phyloP scores from a whole-genome alignment of 2,329 filamentous ascomycete genomes.

The Phaeosphaeriaceae sp. region DNA sequence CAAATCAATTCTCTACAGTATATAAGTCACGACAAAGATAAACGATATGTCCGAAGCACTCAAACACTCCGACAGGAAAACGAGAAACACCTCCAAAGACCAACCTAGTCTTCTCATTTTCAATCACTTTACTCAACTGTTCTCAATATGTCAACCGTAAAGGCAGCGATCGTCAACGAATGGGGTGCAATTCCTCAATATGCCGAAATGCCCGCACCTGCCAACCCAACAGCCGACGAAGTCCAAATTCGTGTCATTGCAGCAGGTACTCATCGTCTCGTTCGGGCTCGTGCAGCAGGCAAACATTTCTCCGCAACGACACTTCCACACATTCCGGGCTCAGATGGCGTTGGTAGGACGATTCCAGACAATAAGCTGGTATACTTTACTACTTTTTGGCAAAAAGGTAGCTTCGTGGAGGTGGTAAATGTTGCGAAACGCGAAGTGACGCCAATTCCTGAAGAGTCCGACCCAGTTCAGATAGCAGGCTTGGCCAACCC shows the following conservation, averaged over 20 bases:
- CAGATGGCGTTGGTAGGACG: neutral
- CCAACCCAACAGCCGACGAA: neutral
- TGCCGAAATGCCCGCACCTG: neutral
- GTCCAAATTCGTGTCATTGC: neutral
- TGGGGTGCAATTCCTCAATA: neutral
- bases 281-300: neutral
- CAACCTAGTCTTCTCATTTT: too few relatives aligned
- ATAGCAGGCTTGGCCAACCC: neutral
- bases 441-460: neutral
- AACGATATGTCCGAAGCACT: too few relatives aligned
- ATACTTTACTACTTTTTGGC: neutral
- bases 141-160: neutral
- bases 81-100: too few relatives aligned
- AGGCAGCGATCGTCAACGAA: neutral
- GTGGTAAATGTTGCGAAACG: neutral
- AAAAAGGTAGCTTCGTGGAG: neutral
- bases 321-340: neutral
- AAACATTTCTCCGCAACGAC: neutral
- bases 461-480: neutral
- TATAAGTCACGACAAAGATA: too few relatives aligned
- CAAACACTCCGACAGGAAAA: too few relatives aligned
- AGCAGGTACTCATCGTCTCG: neutral
- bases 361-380: neutral
- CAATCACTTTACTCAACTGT: neutral
- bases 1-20: too few relatives aligned